Evolutionary conservation across 2,329 filamentous ascomycete genomes (phyloP).

Genomic region (Huntiella omanensis): DNA sequence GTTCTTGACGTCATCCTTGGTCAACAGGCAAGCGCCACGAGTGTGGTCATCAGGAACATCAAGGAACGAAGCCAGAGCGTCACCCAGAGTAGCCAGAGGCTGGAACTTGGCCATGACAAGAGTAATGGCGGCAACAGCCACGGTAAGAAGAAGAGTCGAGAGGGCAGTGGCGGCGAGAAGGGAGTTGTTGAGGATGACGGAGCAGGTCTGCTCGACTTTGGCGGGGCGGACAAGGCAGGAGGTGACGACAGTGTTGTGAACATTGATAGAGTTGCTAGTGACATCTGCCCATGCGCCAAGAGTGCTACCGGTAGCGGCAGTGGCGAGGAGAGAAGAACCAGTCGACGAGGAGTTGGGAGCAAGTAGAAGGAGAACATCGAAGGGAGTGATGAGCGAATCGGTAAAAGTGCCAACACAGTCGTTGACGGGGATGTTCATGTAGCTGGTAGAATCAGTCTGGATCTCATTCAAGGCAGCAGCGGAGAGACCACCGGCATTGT

Average conservation of each 20-base stretch:
- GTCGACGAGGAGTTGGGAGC: slow-evolving; percentile 12
- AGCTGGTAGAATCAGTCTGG: slow-evolving; percentile 15
- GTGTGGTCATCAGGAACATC: slow-evolving; percentile 26
- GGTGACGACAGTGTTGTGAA: not conserved
- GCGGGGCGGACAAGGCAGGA: slow-evolving; percentile 19
- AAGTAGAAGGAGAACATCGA: slow-evolving; percentile 20
- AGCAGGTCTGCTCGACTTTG: slow-evolving; percentile 18
- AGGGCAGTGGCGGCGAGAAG: slow-evolving; percentile 25
- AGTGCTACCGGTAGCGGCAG: slow-evolving; percentile 15
- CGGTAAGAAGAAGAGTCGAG: slow-evolving; percentile 18
- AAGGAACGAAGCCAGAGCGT: slow-evolving; percentile 32
- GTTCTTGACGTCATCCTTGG: slow-evolving; percentile 25
- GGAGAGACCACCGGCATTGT: slow-evolving; percentile 15
- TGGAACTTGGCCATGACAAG: slow-evolving; percentile 21
- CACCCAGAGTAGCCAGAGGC: slow-evolving; percentile 31
- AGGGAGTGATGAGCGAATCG: slow-evolving; percentile 18
- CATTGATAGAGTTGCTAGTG: slow-evolving; percentile 1
- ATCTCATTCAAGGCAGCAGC: slow-evolving; percentile 15
- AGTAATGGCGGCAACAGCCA: slow-evolving; percentile 21
- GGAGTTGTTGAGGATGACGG: slow-evolving; percentile 24
- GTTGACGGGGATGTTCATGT: slow-evolving; percentile 17
- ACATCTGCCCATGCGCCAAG: slow-evolving; percentile 11
- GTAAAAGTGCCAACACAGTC: slow-evolving; percentile 19
- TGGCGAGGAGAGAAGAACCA: slow-evolving; percentile 19
- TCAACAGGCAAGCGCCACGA: slow-evolving; percentile 25